These are phyloP conservation scores for Neurospora tetrasperma DNA, from an alignment of 495 filamentous ascomycete species.

Conservation along the genomic window DNA sequence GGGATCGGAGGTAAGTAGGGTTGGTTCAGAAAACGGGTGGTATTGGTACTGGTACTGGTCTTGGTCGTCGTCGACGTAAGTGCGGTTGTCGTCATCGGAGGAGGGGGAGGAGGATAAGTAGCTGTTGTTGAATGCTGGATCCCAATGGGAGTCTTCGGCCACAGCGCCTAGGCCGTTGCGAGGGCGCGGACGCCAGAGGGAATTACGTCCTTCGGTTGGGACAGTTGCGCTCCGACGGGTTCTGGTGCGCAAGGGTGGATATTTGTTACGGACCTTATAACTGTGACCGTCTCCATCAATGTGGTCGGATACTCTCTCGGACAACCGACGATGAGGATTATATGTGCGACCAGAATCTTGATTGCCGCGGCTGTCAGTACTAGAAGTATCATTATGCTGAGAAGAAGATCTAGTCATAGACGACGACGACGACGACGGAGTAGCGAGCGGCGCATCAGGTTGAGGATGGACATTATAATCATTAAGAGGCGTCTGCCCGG, in stretches of 20 bases:
- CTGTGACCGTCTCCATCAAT: background rate
- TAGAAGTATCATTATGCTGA: background rate
- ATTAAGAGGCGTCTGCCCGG: background rate
- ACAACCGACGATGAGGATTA: background rate
- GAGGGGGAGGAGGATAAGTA: background rate
- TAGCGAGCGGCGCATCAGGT: background rate
- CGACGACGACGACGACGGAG: background rate
- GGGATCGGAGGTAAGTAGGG: background rate
- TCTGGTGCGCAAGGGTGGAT: background rate
- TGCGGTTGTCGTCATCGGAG: background rate
- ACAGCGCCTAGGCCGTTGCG: background rate
- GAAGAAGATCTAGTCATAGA: background rate
- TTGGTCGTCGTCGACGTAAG: background rate
- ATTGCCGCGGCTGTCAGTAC: background rate
- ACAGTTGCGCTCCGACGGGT: background rate
- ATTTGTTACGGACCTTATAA: background rate
- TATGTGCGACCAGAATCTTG: background rate
- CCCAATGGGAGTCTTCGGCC: background rate
- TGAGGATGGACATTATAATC: background rate
- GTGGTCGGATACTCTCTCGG: background rate
- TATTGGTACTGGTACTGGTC: background rate
- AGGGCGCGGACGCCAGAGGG: background rate
- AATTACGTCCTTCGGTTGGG: background rate
- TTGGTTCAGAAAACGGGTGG: background rate
- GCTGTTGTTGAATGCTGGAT: background rate